Evolutionary conservation across 768 basidiomycete species (phyloP).

Genomic region (Artomyces pyxidatus): DNA sequence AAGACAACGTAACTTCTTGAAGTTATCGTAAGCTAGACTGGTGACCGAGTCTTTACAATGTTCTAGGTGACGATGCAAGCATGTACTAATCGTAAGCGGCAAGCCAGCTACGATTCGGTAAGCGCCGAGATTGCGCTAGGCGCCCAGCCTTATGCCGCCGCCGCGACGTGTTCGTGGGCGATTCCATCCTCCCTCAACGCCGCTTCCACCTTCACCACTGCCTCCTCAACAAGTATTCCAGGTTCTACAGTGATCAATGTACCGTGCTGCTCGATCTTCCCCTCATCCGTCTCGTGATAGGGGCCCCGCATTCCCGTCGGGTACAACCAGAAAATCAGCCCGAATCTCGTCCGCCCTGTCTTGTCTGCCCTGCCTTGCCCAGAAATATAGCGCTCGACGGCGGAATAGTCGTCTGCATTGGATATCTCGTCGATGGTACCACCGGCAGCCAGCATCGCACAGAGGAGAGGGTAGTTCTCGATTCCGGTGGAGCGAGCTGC

Average conservation of each 20-base stretch:
- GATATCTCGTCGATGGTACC: conserved; percentile 5
- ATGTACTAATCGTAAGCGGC: too few species aligned
- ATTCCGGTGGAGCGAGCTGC: neutral
- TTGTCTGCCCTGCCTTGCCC: neutral
- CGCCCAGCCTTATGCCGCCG: neutral
- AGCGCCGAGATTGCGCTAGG: too few species aligned
- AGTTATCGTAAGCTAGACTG: too few species aligned
- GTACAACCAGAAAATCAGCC: conserved; percentile 12
- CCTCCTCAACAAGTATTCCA: conserved; percentile 2
- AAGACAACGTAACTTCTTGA: too few species aligned
- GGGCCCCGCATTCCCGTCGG: conserved; percentile 11
- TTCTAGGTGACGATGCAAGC: too few species aligned
- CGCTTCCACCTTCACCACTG: neutral
- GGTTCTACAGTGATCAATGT: conserved; percentile 8
- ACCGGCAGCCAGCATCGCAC: neutral
- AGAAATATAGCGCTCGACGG: neutral
- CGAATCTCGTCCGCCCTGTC: neutral
- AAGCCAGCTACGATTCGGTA: too few species aligned
- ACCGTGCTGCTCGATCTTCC: conserved; percentile 8
- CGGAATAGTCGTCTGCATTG: conserved; percentile 3
- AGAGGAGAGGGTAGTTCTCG: neutral
- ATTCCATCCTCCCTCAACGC: neutral
- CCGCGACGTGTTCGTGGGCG: conserved; percentile 2
- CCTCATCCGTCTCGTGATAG: conserved; percentile 7
- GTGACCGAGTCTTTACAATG: too few species aligned